A percentile compares a stretch with the other conserved stretches of the same genome.
phyloP scores from a whole-genome alignment of 1,284 basidiomycete species.

The Irpex sp. region DNA sequence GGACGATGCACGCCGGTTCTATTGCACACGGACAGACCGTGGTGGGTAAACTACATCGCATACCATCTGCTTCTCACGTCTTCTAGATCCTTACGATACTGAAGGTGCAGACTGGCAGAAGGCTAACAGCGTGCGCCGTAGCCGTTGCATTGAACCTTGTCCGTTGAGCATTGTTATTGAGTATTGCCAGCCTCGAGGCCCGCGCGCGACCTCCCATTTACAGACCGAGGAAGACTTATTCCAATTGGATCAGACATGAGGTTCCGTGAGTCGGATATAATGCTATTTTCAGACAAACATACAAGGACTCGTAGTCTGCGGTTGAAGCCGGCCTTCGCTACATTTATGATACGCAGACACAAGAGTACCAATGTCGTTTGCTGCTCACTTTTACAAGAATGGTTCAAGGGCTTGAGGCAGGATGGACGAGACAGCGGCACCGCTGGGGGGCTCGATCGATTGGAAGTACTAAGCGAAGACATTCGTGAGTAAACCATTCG shows the following conservation, averaged over 20 bases:
- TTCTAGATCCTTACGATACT: background rate
- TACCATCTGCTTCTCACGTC: background rate
- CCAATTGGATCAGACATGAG: background rate
- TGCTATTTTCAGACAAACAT: too few species aligned
- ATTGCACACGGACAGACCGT: background rate
- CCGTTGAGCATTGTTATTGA: background rate
- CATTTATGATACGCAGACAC: too few species aligned
- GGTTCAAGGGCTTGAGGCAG: conserved; percentile 56
- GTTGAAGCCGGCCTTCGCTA: too few species aligned
- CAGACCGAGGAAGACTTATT: too few species aligned
- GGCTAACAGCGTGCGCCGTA: background rate
- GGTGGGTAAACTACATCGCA: background rate
- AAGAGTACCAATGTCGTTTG: background rate
- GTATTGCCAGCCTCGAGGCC: too few species aligned
- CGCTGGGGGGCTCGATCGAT: conserved; percentile 61
- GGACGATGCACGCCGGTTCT: background rate
- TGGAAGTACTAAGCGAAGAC: conserved; percentile 45
- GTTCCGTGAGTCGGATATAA: background rate
- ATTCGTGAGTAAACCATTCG: conserved; percentile 1
- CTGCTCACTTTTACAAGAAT: conserved; percentile 39
- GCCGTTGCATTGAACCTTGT: background rate
- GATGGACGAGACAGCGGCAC: conserved; percentile 46
- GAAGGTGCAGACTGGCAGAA: background rate
- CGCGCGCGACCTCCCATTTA: too few species aligned
- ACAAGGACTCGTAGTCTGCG: too few species aligned